phyloP scores from a whole-genome alignment of 176 grass and related monocot species.

The Phoenix roebelenii region DNA sequence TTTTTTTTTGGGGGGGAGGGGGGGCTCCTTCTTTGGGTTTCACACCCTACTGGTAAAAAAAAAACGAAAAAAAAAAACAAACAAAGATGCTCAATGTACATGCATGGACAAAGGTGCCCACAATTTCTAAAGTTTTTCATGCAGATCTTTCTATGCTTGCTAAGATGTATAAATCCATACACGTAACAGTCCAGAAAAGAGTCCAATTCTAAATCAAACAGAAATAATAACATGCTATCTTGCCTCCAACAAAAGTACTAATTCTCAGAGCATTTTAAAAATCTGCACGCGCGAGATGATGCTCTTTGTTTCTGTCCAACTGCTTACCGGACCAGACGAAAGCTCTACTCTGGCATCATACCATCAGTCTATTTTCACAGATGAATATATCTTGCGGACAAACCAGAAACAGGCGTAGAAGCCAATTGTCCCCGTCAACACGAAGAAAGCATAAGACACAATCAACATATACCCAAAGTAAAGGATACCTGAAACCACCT shows the following conservation, averaged over 20 bases:
- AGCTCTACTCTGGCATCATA: neutral
- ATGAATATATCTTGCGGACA: constrained; percentile 38
- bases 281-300: neutral
- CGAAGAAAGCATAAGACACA: constrained; percentile 42
- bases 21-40: too few relatives aligned
- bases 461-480: constrained; percentile 51
- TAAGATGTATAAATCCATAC: too few relatives aligned
- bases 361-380: constrained; percentile 43
- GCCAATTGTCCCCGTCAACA: constrained; percentile 40
- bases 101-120: too few relatives aligned
- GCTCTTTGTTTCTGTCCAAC: too few relatives aligned
- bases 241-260: neutral
- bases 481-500: constrained; percentile 35
- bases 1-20: too few relatives aligned
- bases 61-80: too few relatives aligned
- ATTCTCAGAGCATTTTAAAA: neutral
- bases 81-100: too few relatives aligned
- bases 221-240: neutral
- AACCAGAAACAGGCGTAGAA: constrained; percentile 48
- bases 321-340: too few relatives aligned
- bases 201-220: neutral
- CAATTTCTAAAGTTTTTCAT: too few relatives aligned
- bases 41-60: too few relatives aligned
- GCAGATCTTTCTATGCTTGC: too few relatives aligned
- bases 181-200: too few relatives aligned